These are phyloP conservation scores for Hydrangea macrophylla DNA, from an alignment of 148 eudicot genomes.

Conservation along the genomic window DNA sequence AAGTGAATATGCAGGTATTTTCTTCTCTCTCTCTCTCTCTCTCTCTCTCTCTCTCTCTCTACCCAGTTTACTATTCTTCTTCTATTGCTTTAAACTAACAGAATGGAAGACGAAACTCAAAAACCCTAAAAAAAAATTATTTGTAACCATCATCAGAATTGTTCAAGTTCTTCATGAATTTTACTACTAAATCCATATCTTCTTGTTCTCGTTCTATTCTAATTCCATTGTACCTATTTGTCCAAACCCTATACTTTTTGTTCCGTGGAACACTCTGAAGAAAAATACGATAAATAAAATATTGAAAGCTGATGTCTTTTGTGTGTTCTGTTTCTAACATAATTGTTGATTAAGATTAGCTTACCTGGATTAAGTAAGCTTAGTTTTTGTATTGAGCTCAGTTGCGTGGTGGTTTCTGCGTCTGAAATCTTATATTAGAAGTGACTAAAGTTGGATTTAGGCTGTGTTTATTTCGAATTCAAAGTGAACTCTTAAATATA, in stretches of 20 bases:
- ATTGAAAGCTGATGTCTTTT: background rate
- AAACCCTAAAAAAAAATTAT: background rate
- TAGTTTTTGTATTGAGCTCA: background rate
- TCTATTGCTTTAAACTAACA: too few species aligned
- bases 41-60: background rate
- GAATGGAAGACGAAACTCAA: background rate
- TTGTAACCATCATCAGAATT: background rate
- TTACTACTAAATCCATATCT: background rate
- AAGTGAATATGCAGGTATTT: too few species aligned
- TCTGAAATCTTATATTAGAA: too few species aligned
- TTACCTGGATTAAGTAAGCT: background rate
- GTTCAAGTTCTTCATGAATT: too few species aligned
- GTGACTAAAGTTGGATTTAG: too few species aligned
- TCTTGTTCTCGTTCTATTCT: background rate
- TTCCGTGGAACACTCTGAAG: background rate
- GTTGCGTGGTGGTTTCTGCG: too few species aligned
- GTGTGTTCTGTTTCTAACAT: background rate
- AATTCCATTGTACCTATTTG: too few species aligned
- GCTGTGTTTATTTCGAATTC: too few species aligned
- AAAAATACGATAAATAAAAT: too few species aligned
- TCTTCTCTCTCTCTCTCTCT: background rate
- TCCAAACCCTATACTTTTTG: background rate
- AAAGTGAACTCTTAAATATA: too few species aligned
- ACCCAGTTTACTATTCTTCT: too few species aligned
- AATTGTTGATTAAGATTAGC: background rate